Conservation (phyloP, 768 basidiomycete species). For the Termitomyces sp. region DNA sequence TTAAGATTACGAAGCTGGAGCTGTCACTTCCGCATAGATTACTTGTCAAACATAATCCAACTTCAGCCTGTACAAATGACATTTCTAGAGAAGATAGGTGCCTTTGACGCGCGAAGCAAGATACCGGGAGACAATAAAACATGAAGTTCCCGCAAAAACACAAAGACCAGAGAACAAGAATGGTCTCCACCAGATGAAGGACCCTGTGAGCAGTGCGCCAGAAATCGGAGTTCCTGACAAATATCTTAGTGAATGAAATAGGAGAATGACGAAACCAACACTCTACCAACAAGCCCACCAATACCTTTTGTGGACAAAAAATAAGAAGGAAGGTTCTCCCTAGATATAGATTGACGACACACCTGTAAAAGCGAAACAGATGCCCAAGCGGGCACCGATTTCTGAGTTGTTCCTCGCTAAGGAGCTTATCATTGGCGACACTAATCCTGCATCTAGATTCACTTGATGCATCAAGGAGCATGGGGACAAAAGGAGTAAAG, state of each 20-base stretch:
- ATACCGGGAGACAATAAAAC: constrained; percentile 16
- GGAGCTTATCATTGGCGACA: constrained; percentile 16
- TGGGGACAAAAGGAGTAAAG: neutral
- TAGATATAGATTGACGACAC: neutral
- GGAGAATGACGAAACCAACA: neutral
- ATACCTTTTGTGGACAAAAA: neutral
- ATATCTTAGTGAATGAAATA: neutral
- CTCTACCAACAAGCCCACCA: constrained; percentile 2
- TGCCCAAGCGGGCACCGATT: constrained; percentile 43
- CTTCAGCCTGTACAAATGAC: neutral
- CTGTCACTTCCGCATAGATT: neutral
- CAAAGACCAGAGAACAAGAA: constrained; percentile 16
- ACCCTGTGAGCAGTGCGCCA: constrained; percentile 41
- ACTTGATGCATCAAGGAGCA: neutral
- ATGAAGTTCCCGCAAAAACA: constrained; percentile 9
- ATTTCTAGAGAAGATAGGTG: constrained; percentile 18
- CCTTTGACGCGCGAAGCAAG: constrained; percentile 18
- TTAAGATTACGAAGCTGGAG: neutral
- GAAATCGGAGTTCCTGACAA: constrained; percentile 40
- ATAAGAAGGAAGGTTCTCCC: neutral
- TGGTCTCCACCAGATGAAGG: constrained; percentile 19
- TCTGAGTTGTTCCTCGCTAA: constrained; percentile 38
- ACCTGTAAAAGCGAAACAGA: constrained; percentile 41
- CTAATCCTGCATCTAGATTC: neutral
- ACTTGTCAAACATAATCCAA: neutral